These are phyloP conservation scores for Haematococcus sp. DNA, from an alignment of 139 green algal species.

Conservation along the genomic window DNA sequence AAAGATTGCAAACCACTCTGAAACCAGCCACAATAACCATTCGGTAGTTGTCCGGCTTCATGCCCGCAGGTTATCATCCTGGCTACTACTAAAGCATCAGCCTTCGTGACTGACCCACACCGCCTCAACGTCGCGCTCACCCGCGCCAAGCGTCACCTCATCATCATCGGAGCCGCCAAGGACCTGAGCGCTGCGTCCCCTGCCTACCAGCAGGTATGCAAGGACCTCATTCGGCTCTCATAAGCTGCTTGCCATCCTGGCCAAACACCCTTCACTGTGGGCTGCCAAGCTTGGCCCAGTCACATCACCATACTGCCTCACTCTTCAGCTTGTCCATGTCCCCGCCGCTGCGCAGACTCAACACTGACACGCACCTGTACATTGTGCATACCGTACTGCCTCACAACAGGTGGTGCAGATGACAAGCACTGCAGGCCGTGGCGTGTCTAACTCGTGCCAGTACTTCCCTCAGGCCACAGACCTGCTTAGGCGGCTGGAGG, in stretches of 20 bases:
- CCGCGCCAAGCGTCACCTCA: conserved; percentile 57
- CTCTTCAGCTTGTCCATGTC: too few species aligned
- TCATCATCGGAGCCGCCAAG: conserved; percentile 52
- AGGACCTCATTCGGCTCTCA: background rate
- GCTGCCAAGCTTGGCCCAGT: background rate
- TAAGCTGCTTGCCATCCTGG: background rate
- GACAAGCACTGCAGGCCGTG: background rate
- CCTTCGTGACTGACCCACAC: conserved; percentile 27
- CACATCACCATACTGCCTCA: background rate
- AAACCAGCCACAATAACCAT: too few species aligned
- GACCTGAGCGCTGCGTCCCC: conserved; percentile 35
- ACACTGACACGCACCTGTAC: too few species aligned
- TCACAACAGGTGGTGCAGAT: too few species aligned
- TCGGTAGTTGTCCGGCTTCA: too few species aligned
- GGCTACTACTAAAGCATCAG: conserved; percentile 46
- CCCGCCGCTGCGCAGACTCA: too few species aligned
- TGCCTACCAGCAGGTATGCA: conserved; percentile 35
- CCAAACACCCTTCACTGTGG: background rate
- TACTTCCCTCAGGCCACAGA: background rate
- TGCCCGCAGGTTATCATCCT: conserved; percentile 71
- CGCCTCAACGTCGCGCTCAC: conserved; percentile 85
- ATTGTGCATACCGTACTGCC: too few species aligned
- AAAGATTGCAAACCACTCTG: too few species aligned
- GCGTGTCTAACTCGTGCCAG: background rate
- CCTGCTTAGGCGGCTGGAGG: background rate